A percentile compares a stretch with the other conserved stretches of the same genome.
Conservation (phyloP, 306 rosid species). For the Cajanus cajan region DNA sequence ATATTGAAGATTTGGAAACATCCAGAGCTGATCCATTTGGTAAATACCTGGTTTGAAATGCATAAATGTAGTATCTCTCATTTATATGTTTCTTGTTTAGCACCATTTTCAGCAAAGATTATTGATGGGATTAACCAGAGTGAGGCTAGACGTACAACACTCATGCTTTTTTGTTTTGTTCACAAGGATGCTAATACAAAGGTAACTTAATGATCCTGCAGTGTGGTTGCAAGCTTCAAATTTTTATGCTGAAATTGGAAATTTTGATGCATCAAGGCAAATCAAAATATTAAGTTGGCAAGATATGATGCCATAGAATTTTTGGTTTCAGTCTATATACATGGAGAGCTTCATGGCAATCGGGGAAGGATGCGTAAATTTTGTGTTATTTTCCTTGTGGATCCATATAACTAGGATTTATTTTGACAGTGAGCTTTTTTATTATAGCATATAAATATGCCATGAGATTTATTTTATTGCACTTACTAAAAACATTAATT, state of each 20-base stretch:
- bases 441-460: not conserved
- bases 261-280: no score
- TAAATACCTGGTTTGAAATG: conserved; percentile 35
- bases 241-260: no score
- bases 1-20: conserved; percentile 53
- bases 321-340: not conserved
- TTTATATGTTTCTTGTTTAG: conserved; percentile 42
- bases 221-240: no score
- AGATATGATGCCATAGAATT: no score
- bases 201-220: conserved; percentile 46
- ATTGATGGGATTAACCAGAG: conserved; percentile 87
- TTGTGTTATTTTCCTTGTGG: conserved; percentile 2
- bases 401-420: conserved; percentile 6
- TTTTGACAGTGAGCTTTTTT: not conserved
- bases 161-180: conserved; percentile 68
- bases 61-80: conserved; percentile 1
- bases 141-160: conserved; percentile 75
- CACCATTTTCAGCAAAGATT: conserved; percentile 65
- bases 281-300: no score
- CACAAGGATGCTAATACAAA: conserved; percentile 61
- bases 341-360: not conserved
- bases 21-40: conserved; percentile 74
- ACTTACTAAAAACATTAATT: not conserved
- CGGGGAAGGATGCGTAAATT: not conserved
- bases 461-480: not conserved